Evolutionary conservation across 2,329 filamentous ascomycete genomes (phyloP).

Genomic region (Zalaria sp.): DNA sequence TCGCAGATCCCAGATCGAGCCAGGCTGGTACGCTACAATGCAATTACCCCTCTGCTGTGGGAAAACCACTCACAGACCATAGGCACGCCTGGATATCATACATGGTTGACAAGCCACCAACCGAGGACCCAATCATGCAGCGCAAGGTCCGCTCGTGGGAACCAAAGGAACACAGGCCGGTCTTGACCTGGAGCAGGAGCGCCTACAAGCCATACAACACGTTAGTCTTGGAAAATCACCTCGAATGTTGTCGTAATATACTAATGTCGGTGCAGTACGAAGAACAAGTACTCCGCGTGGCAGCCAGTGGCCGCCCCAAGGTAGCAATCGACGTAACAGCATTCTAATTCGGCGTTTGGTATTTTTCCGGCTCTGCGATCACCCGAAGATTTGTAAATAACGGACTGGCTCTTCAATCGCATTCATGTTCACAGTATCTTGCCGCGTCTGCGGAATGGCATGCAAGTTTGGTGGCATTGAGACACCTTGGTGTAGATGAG

Average conservation of each 20-base stretch:
- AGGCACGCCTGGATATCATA: constrained; percentile 97
- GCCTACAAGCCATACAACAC: constrained; percentile 93
- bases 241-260: background rate
- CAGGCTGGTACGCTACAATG: constrained; percentile 51
- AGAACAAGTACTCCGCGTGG: constrained; percentile 36
- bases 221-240: constrained; percentile 58
- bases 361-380: no score
- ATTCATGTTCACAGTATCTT: no score
- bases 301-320: constrained; percentile 31
- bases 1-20: constrained; percentile 66
- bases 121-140: constrained; percentile 57
- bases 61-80: constrained; percentile 5
- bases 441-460: no score
- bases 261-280: constrained; percentile 21
- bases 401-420: no score
- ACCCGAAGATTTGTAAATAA: no score
- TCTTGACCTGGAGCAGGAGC: constrained; percentile 58
- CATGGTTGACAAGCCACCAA: constrained; percentile 73
- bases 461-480: no score
- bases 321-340: constrained; percentile 7
- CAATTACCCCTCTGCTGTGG: background rate
- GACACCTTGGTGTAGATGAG: no score
- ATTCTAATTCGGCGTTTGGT: no score
- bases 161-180: constrained; percentile 55
- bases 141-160: constrained; percentile 62